Base-by-base conservation (phyloP, 805 yeast genomes). In the Metahyphopichia silvanorum region DNA sequence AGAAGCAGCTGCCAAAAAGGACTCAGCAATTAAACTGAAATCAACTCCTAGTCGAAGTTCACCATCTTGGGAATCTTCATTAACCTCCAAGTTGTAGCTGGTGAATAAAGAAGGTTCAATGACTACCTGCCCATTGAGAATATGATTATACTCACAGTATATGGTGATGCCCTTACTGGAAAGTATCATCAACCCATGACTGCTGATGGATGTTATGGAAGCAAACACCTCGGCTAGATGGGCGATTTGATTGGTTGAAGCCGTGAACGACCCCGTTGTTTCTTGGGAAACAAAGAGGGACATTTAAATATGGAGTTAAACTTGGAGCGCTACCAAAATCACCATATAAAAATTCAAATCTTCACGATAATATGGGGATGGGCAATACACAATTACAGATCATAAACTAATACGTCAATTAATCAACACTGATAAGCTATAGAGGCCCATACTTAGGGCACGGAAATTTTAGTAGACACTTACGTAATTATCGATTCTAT, bases 401-500 rank as follows among this genome's bases (percentile, higher is more conserved):
- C n/a, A n/a, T n/a, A n/a, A n/a, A n/a, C n/a, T n/a, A n/a, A n/a
- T n/a, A n/a, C n/a, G n/a, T n/a, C n/a, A n/a, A n/a, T n/a, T n/a
- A n/a, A n/a, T n/a, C n/a, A n/a, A n/a, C n/a, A n/a, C n/a, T n/a
- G n/a, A n/a, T n/a, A n/a, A n/a, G n/a, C n/a, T n/a, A n/a, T n/a
- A n/a, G n/a, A n/a, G n/a, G n/a, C n/a, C n/a, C n/a, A n/a, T n/a
- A n/a, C n/a, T n/a, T n/a, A n/a, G n/a, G n/a, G n/a, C n/a, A n/a
- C n/a, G n/a, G n/a, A n/a, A n/a, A n/a, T 12, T 25, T 33, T 66
- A 88, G 48, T 81, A 87, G 25, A 91, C 96, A 27, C 94, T 70
- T 39, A 94, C 88, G 58, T 88, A 94, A 59, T 86, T 86, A 49
- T 83, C 81, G 45, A 93, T 86, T 60, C 96, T 78, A 55, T 86